Evolutionary conservation across 2,329 filamentous ascomycete genomes (phyloP), one percentile per base, ranked within the genome.

Genomic region (Colletotrichum orchidophilum): DNA sequence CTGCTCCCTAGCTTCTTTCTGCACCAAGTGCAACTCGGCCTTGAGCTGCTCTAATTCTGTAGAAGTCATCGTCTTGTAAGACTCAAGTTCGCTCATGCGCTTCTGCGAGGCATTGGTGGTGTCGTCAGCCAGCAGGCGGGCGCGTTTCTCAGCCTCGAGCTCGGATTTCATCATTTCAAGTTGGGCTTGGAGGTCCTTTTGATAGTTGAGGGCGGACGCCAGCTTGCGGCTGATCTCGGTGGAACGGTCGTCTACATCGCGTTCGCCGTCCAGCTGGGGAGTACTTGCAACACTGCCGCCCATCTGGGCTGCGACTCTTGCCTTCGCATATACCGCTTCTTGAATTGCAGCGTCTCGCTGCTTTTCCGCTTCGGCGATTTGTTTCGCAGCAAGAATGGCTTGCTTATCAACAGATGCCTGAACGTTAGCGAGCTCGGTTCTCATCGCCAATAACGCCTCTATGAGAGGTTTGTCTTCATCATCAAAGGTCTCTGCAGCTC

Each of bases 291-390:
- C 87, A 75, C 92, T 94, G 66, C 90, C 87, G 46, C 88, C 91
- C 3, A 81, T 76, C 73, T 95, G 92, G 8, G 95, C 95, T 33
- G 95, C 95, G 62, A 98, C 85, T 79, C 94, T 98, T 3, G 97
- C 95, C 79, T 97, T 97, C 39, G 95, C 94, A 81, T 98, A 98
- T 0, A 96, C 93, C 1, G 96, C 96, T 83, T 99, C 97, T 76
- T 92, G 93, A 64, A 99, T 92, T n/a, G 96, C 96, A 50, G 93
- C 91, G 81, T 99, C 96, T 61, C 97, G 90, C 83, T 99, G 96
- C 79, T 94, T 95, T 80, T 99, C 96, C 1, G 97, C 93, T 79
- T 98, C 95, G 1, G 96, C 95, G 73, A 99, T 95, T 73, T 96
- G 91, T 80, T 93, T 95, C 0, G 95, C 94, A 9, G 96, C 95